phyloP scores from a whole-genome alignment of 352 stramenopile species.

The Globisporangium okanoganense region DNA sequence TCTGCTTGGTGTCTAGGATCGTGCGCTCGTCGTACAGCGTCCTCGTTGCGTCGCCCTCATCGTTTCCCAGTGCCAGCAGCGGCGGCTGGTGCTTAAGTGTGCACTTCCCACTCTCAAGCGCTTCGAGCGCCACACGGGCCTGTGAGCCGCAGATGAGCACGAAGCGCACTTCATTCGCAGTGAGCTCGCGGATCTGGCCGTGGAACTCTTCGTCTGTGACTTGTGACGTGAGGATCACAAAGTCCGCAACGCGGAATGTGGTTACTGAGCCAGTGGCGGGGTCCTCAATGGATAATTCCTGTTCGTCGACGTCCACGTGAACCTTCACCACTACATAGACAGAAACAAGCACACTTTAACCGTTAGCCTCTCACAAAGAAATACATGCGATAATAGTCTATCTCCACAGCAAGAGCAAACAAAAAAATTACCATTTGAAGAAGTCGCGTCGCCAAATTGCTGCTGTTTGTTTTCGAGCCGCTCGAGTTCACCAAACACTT shows the following conservation, averaged over 20 bases:
- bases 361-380: background rate
- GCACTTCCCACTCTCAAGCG: constrained; percentile 39
- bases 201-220: constrained; percentile 62
- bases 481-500: constrained; percentile 28
- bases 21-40: constrained; percentile 19
- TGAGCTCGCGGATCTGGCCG: constrained; percentile 41
- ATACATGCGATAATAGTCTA: background rate
- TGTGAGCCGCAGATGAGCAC: constrained; percentile 50
- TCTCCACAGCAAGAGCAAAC: background rate
- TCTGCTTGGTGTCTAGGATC: constrained; percentile 21
- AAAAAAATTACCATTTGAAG: background rate
- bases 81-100: constrained; percentile 28
- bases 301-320: background rate
- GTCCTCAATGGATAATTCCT: background rate
- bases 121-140: constrained; percentile 23
- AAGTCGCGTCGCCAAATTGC: constrained; percentile 5
- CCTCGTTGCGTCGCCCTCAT: background rate
- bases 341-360: background rate
- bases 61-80: background rate
- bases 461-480: constrained; percentile 12
- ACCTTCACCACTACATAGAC: background rate
- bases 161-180: constrained; percentile 31
- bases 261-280: background rate
- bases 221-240: constrained; percentile 44
- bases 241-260: constrained; percentile 42